phyloP scores from a whole-genome alignment of 2,329 filamentous ascomycete genomes.

The Aspergillus japonicus region DNA sequence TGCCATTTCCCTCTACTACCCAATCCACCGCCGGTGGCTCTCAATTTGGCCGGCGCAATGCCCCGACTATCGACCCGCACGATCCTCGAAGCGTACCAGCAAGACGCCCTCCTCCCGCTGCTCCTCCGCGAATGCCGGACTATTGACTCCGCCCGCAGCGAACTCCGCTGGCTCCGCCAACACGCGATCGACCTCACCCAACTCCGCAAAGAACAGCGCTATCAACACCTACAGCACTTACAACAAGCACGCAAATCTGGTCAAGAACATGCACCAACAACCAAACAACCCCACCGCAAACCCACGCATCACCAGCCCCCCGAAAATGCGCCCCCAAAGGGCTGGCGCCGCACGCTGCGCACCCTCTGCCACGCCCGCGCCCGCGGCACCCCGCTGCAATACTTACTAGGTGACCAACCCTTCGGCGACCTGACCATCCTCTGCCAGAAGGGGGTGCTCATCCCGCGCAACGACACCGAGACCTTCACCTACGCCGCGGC shows the following conservation, averaged over 20 bases:
- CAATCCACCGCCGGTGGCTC: no score
- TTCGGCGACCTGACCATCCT: conserved; percentile 80
- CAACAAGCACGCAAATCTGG: no score
- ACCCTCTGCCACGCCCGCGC: conserved; percentile 46
- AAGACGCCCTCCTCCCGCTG: conserved; percentile 39
- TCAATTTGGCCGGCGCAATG: conserved; percentile 31
- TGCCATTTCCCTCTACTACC: no score
- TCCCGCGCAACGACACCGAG: conserved; percentile 53
- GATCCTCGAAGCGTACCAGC: conserved; percentile 37
- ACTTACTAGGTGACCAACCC: conserved; percentile 81
- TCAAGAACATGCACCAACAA: neutral
- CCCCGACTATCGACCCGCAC: conserved; percentile 41
- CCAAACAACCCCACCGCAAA: neutral
- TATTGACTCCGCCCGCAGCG: conserved; percentile 45
- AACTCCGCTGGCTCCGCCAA: conserved; percentile 49
- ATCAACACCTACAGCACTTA: no score
- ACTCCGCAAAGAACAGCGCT: no score
- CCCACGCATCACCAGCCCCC: neutral
- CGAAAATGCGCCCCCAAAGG: conserved; percentile 5
- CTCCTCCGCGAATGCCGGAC: conserved; percentile 48
- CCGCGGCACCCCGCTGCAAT: conserved; percentile 78
- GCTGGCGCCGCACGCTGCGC: conserved; percentile 35
- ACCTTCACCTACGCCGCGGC: neutral
- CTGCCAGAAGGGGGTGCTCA: conserved; percentile 76
- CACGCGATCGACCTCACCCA: conserved; percentile 27